These are phyloP conservation scores for Ophiostoma tasmaniense DNA, from an alignment of 2,329 filamentous ascomycete species.

Conservation along the genomic window DNA sequence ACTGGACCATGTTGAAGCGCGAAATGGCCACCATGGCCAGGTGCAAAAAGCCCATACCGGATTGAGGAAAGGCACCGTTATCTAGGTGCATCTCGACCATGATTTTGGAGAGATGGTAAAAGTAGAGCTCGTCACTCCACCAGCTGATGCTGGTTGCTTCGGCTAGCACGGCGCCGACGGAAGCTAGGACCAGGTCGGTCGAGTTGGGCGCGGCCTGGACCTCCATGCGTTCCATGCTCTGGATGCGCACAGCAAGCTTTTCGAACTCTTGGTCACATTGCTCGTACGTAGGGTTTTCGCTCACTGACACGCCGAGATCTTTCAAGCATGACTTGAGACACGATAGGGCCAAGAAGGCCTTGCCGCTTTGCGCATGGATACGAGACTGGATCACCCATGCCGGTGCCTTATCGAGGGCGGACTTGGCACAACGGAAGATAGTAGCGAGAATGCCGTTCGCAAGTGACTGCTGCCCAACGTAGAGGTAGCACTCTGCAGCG, in stretches of 20 bases:
- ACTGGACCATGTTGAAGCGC: constrained; percentile 61
- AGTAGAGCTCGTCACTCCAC: constrained; percentile 64
- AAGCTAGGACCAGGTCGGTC: constrained; percentile 47
- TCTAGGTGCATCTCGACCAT: constrained; percentile 59
- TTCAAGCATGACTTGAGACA: constrained; percentile 62
- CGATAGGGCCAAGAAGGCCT: constrained; percentile 59
- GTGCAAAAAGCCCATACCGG: constrained; percentile 59
- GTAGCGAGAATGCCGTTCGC: constrained; percentile 60
- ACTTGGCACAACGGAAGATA: constrained; percentile 62
- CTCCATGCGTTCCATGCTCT: constrained; percentile 43
- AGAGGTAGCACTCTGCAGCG: constrained; percentile 74
- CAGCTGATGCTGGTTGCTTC: constrained; percentile 63
- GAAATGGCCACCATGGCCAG: constrained; percentile 58
- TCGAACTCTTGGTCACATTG: constrained; percentile 71
- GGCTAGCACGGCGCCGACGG: constrained; percentile 60
- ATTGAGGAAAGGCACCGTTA: constrained; percentile 59
- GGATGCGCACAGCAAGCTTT: constrained; percentile 50
- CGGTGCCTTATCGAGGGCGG: constrained; percentile 69
- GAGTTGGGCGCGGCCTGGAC: constrained; percentile 37
- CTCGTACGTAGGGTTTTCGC: constrained; percentile 59
- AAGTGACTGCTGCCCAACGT: constrained; percentile 61
- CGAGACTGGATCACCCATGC: constrained; percentile 77
- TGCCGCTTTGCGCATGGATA: constrained; percentile 65
- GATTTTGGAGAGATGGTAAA: constrained; percentile 60
- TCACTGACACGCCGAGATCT: constrained; percentile 59